Base-by-base conservation (phyloP, 2,329 filamentous ascomycete species). In the Orbilia javanica region DNA sequence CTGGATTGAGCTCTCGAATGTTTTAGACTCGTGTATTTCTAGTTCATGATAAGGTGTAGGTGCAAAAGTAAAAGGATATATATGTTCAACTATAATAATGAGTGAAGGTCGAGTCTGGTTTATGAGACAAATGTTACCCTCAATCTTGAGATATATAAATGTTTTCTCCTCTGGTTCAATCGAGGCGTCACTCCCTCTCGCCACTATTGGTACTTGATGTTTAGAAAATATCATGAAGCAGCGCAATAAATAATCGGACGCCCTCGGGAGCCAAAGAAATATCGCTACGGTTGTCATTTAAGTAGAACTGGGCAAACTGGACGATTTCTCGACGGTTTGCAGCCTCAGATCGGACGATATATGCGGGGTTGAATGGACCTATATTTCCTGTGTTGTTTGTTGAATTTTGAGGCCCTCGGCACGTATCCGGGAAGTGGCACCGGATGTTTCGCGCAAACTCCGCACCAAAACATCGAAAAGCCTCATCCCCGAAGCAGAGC, bases 361-460 rank as follows among this genome's bases (percentile, higher is more conserved):
- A 44, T 44, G 42, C 42, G 8, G 20, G 42, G 15, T 10, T 1
- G 20, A 4, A 11, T 15, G 3, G 7, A 11, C 44, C 15, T 10
- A 7, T 10, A 8, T n/a, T 42, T 15, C 20, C 18, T 42, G 34
- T 34, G 20, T 39, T 60, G 55, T 42, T 13, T 60, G 55, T 60
- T 60, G 55, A 39, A 60, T 60, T 42, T 60, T 39, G 34, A 7
- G 1, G 6, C 13, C 20, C 34, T 60, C 55, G 55, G 55, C 55
- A 25, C 8, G 10, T 39, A 42, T 7, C 55, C 55, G 55, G 31
- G 31, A n/a, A 60, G 34, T 11, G 11, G n/a, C 34, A 20, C 31
- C 55, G 27, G 20, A 42, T 60, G 31, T 39, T 27, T 60, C 55
- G 55, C 55, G 34, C 34, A 60, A 60, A 25, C 34, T 8, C 55